Evolutionary conservation across 1,284 basidiomycete species (phyloP).

Genomic region (Austropuccinia psidii): DNA sequence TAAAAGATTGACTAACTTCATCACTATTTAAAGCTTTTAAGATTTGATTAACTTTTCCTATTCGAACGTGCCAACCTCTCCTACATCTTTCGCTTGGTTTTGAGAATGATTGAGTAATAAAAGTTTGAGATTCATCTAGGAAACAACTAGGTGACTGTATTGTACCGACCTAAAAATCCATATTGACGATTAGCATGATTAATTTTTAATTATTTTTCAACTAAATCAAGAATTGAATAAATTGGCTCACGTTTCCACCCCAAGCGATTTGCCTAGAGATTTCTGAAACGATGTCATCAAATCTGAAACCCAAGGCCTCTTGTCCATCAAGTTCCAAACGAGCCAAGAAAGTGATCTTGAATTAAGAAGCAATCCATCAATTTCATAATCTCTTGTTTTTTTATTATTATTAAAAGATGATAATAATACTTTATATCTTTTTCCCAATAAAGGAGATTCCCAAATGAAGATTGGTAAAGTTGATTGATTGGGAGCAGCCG

Average conservation of each 20-base stretch:
- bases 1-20: background rate
- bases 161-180: slow-evolving; percentile 18
- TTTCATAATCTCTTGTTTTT: too few species aligned
- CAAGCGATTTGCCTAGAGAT: slow-evolving; percentile 6
- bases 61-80: slow-evolving; percentile 20
- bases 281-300: slow-evolving; percentile 22
- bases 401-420: background rate
- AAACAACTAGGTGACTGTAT: slow-evolving; percentile 14
- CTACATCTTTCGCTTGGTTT: slow-evolving; percentile 17
- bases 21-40: background rate
- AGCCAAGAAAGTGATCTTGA: slow-evolving; percentile 22
- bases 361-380: background rate
- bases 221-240: too few species aligned
- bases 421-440: background rate
- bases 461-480: slow-evolving; percentile 15
- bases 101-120: slow-evolving; percentile 5
- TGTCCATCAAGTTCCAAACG: slow-evolving; percentile 13
- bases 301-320: slow-evolving; percentile 16
- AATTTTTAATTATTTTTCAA: background rate
- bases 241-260: slow-evolving; percentile 9
- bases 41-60: slow-evolving; percentile 10
- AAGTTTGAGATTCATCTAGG: slow-evolving; percentile 13
- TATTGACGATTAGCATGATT: background rate
- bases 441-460: slow-evolving; percentile 13
- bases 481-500: background rate